Evolutionary conservation across 352 stramenopile genomes (phyloP).

Genomic region (Phytophthora chlamydospora): DNA sequence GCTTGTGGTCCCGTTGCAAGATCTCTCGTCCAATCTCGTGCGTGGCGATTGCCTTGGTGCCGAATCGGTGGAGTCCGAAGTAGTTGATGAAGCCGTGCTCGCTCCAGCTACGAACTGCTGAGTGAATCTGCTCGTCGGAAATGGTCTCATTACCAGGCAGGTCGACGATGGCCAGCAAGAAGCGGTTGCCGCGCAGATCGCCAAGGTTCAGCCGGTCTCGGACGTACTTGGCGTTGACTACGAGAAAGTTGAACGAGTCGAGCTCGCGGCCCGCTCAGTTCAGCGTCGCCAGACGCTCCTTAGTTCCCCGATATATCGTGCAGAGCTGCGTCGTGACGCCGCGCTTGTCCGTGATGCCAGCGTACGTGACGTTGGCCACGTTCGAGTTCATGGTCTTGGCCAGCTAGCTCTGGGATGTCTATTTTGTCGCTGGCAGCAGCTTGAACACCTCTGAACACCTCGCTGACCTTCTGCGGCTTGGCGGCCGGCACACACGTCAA

Average conservation of each 20-base stretch:
- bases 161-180: slow-evolving; percentile 95
- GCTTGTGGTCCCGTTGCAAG: slow-evolving; percentile 92
- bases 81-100: slow-evolving; percentile 97
- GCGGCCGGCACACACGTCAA: no score
- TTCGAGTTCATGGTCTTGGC: slow-evolving; percentile 76
- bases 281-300: slow-evolving; percentile 81
- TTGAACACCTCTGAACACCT: slow-evolving; percentile 81
- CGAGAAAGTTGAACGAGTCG: slow-evolving; percentile 89
- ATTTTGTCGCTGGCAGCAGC: slow-evolving; percentile 48
- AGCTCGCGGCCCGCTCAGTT: slow-evolving; percentile 73
- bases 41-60: slow-evolving; percentile 88
- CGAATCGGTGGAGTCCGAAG: slow-evolving; percentile 98
- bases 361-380: slow-evolving; percentile 88
- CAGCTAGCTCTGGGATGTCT: slow-evolving; percentile 53
- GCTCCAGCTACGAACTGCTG: slow-evolving; percentile 76
- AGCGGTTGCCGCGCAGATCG: slow-evolving; percentile 93
- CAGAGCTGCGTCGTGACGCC: slow-evolving; percentile 96
- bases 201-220: slow-evolving; percentile 92
- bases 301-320: slow-evolving; percentile 86
- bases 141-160: slow-evolving; percentile 65
- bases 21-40: slow-evolving; percentile 93
- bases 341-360: slow-evolving; percentile 97
- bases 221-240: slow-evolving; percentile 94
- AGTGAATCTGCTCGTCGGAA: slow-evolving; percentile 63
- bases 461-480: slow-evolving; percentile 71